phyloP scores from a whole-genome alignment of 176 grass and related monocot species.

The Hyparrhenia diplandra region DNA sequence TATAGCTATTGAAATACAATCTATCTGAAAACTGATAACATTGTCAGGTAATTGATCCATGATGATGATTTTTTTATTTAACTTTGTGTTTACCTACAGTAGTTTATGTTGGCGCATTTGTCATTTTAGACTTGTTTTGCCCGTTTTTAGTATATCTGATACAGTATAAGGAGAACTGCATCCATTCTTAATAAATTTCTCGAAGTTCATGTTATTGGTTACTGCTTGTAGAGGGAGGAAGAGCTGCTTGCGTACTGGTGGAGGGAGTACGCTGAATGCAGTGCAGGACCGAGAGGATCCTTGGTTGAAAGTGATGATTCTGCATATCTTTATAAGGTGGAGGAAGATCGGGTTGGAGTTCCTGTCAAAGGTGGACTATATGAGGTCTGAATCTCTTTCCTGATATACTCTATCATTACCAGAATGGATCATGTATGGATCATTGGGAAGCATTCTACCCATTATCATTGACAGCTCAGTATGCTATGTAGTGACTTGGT shows the following conservation, averaged over 20 bases:
- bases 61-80: neutral
- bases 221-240: slow-evolving; percentile 77
- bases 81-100: neutral
- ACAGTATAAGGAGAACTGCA: neutral
- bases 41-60: neutral
- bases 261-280: slow-evolving; percentile 92
- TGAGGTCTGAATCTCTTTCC: slow-evolving; percentile 56
- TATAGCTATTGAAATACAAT: neutral
- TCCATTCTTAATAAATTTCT: neutral
- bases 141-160: neutral
- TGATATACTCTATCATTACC: neutral
- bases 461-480: neutral
- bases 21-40: neutral
- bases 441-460: neutral
- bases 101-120: neutral
- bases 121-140: neutral
- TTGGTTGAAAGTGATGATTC: slow-evolving; percentile 27
- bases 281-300: slow-evolving; percentile 67
- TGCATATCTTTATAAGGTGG: slow-evolving; percentile 63
- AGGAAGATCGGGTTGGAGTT: slow-evolving; percentile 91
- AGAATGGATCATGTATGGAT: neutral
- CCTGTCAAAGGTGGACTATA: slow-evolving; percentile 96
- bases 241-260: slow-evolving; percentile 87
- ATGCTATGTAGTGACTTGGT: neutral
- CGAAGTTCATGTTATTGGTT: neutral